A percentile compares a stretch with the other conserved stretches of the same genome.
Evolutionary conservation across 1,284 basidiomycete genomes (phyloP).

Genomic region (Athelia psychrophila): DNA sequence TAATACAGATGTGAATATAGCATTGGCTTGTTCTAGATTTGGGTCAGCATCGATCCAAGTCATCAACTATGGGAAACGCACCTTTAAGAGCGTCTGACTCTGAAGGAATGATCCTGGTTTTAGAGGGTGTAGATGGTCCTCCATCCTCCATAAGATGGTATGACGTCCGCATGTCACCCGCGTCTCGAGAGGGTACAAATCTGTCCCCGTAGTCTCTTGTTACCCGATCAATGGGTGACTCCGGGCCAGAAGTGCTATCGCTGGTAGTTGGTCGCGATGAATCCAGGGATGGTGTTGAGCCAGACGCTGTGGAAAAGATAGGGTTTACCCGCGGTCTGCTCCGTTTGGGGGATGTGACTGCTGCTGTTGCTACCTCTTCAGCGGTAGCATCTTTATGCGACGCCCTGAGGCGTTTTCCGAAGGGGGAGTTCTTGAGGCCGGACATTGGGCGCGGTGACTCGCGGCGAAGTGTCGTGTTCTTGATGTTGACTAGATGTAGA

Average conservation of each 20-base stretch:
- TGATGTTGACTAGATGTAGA: constrained; percentile 4
- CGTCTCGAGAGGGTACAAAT: constrained; percentile 70
- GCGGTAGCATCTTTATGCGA: constrained; percentile 53
- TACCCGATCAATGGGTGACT: constrained; percentile 47
- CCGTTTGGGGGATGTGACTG: constrained; percentile 40
- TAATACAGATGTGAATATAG: constrained; percentile 69
- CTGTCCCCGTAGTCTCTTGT: constrained; percentile 69
- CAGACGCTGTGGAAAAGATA: constrained; percentile 40
- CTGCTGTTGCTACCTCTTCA: constrained; percentile 48
- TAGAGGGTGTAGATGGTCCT: constrained; percentile 65
- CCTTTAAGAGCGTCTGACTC: constrained; percentile 79
- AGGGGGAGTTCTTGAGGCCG: constrained; percentile 75
- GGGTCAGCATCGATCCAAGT: not conserved
- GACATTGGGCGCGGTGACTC: constrained; percentile 47
- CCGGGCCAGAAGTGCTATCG: constrained; percentile 49
- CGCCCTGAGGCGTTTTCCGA: constrained; percentile 73
- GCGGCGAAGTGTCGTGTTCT: constrained; percentile 5
- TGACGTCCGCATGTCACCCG: constrained; percentile 71
- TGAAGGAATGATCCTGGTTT: constrained; percentile 68
- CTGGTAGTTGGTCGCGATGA: constrained; percentile 49
- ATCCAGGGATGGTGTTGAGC: constrained; percentile 53
- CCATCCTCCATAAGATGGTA: constrained; percentile 74
- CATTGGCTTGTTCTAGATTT: constrained; percentile 70
- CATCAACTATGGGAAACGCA: constrained; percentile 24
- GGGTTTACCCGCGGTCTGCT: constrained; percentile 52